Evolutionary conservation across 495 filamentous ascomycete genomes (phyloP).

Genomic region (Echria macrotheca): DNA sequence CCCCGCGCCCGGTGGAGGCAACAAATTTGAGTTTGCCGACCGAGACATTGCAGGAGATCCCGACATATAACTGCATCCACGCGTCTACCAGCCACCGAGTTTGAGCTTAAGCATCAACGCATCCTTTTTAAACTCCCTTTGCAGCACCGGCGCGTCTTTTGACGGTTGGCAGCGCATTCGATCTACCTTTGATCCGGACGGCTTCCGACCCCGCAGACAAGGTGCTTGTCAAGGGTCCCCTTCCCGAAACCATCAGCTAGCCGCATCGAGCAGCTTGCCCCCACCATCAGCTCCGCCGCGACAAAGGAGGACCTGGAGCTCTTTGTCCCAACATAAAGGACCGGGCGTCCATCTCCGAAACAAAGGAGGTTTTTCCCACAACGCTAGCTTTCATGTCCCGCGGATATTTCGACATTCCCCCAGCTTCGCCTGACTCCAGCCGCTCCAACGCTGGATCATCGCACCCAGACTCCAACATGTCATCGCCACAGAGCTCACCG

Average conservation of each 20-base stretch:
- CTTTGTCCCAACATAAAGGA: constrained; percentile 5
- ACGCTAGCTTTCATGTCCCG: constrained; percentile 5
- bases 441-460: background rate
- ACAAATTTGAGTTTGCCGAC: constrained; percentile 8
- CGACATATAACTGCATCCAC: constrained; percentile 7
- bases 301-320: background rate
- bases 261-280: background rate
- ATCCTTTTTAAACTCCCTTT: too few relatives aligned
- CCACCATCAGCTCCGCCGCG: constrained; percentile 5
- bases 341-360: background rate
- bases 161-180: too few relatives aligned
- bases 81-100: constrained; percentile 9
- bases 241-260: constrained; percentile 7
- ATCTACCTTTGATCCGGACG: too few relatives aligned
- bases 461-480: constrained; percentile 16
- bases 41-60: constrained; percentile 5
- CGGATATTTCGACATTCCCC: constrained; percentile 1
- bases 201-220: too few relatives aligned
- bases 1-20: constrained; percentile 9
- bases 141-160: too few relatives aligned
- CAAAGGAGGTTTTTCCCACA: background rate
- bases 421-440: background rate
- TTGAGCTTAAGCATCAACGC: constrained; percentile 12
- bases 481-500: constrained; percentile 24
- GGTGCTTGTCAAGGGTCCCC: constrained; percentile 8